A percentile compares a stretch with the other conserved stretches of the same genome.
Evolutionary conservation across 2,329 filamentous ascomycete genomes (phyloP).

Genomic region (Apiospora saccharicola): DNA sequence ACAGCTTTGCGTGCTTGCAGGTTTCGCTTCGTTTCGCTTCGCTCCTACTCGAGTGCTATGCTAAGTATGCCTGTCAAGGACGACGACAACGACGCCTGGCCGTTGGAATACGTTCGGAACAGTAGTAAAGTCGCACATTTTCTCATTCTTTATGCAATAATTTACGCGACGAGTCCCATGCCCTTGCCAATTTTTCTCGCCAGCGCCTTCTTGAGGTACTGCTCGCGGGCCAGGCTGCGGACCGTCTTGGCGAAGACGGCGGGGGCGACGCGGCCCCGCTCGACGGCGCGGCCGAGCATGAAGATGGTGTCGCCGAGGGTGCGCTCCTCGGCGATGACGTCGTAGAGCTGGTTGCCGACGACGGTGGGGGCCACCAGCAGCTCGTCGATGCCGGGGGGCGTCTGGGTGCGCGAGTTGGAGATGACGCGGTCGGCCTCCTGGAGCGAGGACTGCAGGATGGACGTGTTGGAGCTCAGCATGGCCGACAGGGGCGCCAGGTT

Average conservation of each 20-base stretch:
- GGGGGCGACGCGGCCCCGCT: constrained; percentile 73
- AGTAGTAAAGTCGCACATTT: not conserved
- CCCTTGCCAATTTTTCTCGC: constrained; percentile 79
- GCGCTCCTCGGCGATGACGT: constrained; percentile 85
- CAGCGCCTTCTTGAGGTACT: constrained; percentile 84
- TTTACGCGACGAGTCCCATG: constrained; percentile 68
- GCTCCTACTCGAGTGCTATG: not conserved
- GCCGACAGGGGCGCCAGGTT: constrained; percentile 75
- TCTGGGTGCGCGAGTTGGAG: constrained; percentile 71
- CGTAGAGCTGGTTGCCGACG: constrained; percentile 91
- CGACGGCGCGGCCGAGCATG: constrained; percentile 77
- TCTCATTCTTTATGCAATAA: not conserved
- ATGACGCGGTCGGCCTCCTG: constrained; percentile 81
- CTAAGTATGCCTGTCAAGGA: not conserved
- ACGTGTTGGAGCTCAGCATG: constrained; percentile 78
- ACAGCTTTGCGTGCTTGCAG: not conserved
- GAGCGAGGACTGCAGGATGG: constrained; percentile 79
- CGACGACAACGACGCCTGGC: not conserved
- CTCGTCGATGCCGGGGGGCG: constrained; percentile 83
- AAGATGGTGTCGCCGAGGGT: constrained; percentile 89
- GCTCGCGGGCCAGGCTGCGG: constrained; percentile 76
- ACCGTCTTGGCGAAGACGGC: constrained; percentile 83
- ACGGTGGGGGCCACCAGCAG: constrained; percentile 92
- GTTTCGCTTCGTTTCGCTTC: not conserved
- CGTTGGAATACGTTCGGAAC: not conserved